Conservation (phyloP, 148 eudicot genomes). For the Rhododendron vialii region DNA sequence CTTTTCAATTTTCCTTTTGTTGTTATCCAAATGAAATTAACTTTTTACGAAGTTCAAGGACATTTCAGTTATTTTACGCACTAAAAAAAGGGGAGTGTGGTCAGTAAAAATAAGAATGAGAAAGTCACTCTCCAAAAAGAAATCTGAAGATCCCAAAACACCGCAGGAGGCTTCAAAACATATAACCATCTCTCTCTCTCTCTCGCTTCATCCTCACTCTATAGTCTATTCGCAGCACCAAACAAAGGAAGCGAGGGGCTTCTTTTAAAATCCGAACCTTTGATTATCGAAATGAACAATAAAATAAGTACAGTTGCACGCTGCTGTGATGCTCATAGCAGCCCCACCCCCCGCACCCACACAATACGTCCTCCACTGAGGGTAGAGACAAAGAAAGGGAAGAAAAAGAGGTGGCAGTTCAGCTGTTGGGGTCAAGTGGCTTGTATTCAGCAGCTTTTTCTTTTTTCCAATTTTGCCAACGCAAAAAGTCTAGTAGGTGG, state of each 20-base stretch:
- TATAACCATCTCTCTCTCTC: too few species aligned
- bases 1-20: too few species aligned
- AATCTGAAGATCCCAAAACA: neutral
- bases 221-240: neutral
- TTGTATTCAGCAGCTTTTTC: conserved; percentile 17
- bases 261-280: too few species aligned
- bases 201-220: conserved; percentile 3
- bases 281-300: too few species aligned
- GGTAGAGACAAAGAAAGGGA: conserved; percentile 8
- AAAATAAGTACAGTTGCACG: too few species aligned
- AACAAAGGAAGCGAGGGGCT: neutral
- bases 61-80: too few species aligned
- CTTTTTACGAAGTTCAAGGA: too few species aligned
- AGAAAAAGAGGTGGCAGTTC: conserved; percentile 13
- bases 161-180: neutral
- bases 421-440: conserved; percentile 16
- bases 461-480: conserved; percentile 27
- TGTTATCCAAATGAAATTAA: too few species aligned
- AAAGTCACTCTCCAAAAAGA: neutral
- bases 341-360: too few species aligned
- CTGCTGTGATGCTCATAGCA: too few species aligned
- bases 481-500: conserved; percentile 20
- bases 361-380: neutral
- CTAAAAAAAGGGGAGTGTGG: neutral
- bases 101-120: neutral